Conservation (phyloP, 169 alveolate genomes). For the Blepharisma undulans region DNA sequence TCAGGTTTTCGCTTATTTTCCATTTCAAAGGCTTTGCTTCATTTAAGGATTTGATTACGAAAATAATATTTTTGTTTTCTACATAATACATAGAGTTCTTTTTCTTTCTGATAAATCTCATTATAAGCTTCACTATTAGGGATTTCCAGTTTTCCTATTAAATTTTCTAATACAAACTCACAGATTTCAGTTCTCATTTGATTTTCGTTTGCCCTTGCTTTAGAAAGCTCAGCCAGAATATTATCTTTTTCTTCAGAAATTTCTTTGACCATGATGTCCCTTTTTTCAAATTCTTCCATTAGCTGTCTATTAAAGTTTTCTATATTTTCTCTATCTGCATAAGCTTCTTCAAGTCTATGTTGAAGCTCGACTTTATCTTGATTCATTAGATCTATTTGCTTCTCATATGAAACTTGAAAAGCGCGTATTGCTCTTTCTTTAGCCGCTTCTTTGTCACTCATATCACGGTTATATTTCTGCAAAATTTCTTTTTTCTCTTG, state of each 20-base stretch:
- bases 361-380: background rate
- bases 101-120: background rate
- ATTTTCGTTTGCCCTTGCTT: background rate
- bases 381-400: background rate
- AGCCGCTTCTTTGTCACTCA: background rate
- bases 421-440: background rate
- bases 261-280: background rate
- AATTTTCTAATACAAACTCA: background rate
- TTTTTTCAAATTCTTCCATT: background rate
- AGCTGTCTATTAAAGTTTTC: background rate
- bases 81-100: background rate
- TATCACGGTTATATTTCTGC: slow-evolving; percentile 3
- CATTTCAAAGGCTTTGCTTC: slow-evolving; percentile 33
- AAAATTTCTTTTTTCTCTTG: background rate
- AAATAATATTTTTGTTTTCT: background rate
- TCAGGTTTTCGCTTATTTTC: background rate
- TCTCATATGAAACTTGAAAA: slow-evolving; percentile 17
- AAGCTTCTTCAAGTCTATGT: slow-evolving; percentile 11
- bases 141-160: background rate
- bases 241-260: slow-evolving; percentile 12
- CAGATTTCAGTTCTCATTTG: background rate
- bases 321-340: background rate
- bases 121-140: background rate
- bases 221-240: background rate
- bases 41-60: slow-evolving; percentile 20